These are phyloP conservation scores for Moricandia arvensis DNA, from an alignment of 345 rosid species.

Conservation along the genomic window DNA sequence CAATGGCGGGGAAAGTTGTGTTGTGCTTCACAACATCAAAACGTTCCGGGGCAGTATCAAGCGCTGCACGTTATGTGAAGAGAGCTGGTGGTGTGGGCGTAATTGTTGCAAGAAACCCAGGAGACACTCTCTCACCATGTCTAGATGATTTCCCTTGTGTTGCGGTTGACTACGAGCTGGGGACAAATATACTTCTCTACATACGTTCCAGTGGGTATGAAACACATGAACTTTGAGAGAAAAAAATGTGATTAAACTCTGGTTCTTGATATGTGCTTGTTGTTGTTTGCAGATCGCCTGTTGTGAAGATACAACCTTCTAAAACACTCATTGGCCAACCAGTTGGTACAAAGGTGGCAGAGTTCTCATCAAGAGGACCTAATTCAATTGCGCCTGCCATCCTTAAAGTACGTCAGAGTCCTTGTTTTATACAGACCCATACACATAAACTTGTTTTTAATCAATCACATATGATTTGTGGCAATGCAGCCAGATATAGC, in stretches of 20 bases:
- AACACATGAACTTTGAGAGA: background rate
- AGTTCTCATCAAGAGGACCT: conserved; percentile 54
- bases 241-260: background rate
- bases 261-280: background rate
- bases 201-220: conserved; percentile 40
- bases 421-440: no score
- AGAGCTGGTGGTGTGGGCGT: conserved; percentile 42
- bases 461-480: no score
- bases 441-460: no score
- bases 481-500: background rate
- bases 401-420: conserved; percentile 22
- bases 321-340: conserved; percentile 26
- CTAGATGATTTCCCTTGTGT: conserved; percentile 40
- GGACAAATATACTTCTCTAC: conserved; percentile 38
- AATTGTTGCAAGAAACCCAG: conserved; percentile 39
- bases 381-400: conserved; percentile 31
- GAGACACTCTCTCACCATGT: conserved; percentile 35
- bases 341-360: conserved; percentile 29
- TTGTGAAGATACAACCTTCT: conserved; percentile 29
- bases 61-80: conserved; percentile 29
- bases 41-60: conserved; percentile 19
- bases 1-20: conserved; percentile 36
- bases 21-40: conserved; percentile 36
- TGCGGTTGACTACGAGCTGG: conserved; percentile 39
- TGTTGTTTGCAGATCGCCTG: conserved; percentile 24